Evolutionary conservation across 257 asterid genomes (phyloP).

Genomic region (Solanum pimpinellifolium): DNA sequence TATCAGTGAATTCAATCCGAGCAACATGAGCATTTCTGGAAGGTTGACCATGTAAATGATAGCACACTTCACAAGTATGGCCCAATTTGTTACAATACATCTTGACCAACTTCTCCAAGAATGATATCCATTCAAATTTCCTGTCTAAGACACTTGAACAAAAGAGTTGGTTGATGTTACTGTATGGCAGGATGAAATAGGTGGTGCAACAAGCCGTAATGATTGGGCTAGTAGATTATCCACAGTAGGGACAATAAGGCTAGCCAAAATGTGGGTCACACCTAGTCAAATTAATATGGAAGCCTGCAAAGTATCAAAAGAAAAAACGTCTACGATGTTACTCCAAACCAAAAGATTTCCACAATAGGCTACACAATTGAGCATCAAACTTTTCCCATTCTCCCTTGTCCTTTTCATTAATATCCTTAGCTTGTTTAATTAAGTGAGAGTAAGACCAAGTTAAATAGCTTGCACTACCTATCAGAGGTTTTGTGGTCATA

Average conservation of each 20-base stretch:
- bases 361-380: neutral
- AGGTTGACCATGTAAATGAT: neutral
- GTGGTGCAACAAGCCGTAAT: neutral
- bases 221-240: neutral
- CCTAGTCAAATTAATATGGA: neutral
- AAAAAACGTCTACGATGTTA: neutral
- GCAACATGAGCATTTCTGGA: neutral
- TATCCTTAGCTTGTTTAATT: neutral
- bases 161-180: neutral
- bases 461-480: neutral
- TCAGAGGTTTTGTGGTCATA: neutral
- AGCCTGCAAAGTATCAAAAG: neutral
- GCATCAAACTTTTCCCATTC: neutral
- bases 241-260: neutral
- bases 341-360: neutral
- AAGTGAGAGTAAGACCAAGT: neutral
- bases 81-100: neutral
- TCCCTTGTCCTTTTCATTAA: neutral
- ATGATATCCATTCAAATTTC: neutral
- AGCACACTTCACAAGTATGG: neutral
- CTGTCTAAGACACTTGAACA: neutral
- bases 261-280: neutral
- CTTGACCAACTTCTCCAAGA: neutral
- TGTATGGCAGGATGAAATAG: neutral
- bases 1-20: neutral